phyloP scores from a whole-genome alignment of 768 basidiomycete species.

The Xerocomus brunneocitrinus region DNA sequence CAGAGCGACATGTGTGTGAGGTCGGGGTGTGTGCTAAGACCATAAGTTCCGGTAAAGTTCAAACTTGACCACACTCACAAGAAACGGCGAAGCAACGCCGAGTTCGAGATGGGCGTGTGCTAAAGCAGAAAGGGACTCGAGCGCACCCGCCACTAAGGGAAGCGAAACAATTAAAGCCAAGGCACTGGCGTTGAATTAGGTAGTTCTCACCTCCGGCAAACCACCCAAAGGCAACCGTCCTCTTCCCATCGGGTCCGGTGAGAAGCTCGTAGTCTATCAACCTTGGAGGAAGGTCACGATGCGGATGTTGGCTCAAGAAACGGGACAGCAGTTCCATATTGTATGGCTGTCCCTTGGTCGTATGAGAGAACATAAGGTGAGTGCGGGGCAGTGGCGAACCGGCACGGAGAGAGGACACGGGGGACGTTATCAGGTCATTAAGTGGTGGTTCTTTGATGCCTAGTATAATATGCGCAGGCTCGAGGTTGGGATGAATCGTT shows the following conservation, averaged over 20 bases:
- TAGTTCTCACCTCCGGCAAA: conserved; percentile 73
- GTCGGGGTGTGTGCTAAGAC: conserved; percentile 64
- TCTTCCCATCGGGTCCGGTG: conserved; percentile 54
- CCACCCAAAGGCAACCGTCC: conserved; percentile 89
- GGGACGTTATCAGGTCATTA: conserved; percentile 48
- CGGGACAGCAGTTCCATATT: conserved; percentile 74
- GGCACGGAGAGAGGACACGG: conserved; percentile 29
- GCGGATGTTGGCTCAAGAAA: conserved; percentile 43
- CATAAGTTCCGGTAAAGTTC: background rate
- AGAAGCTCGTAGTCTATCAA: conserved; percentile 87
- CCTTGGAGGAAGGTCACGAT: conserved; percentile 34
- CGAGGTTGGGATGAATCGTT: conserved; percentile 48
- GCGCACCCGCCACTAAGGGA: conserved; percentile 68
- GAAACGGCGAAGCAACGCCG: conserved; percentile 78
- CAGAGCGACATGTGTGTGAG: conserved; percentile 66
- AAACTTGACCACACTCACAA: conserved; percentile 43
- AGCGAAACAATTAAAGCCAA: conserved; percentile 1
- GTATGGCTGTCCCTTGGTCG: conserved; percentile 81
- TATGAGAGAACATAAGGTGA: conserved; percentile 91
- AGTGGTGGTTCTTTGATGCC: conserved; percentile 90
- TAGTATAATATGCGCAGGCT: conserved; percentile 66
- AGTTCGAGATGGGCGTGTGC: conserved; percentile 75
- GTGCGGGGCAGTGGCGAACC: conserved; percentile 45
- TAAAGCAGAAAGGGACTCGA: conserved; percentile 75
- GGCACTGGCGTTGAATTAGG: too few species aligned